Percentiles rank a stretch among this genome's conserved stretches.
phyloP scores from a whole-genome alignment of 805 yeast species.

The Candida palmyrensis region DNA sequence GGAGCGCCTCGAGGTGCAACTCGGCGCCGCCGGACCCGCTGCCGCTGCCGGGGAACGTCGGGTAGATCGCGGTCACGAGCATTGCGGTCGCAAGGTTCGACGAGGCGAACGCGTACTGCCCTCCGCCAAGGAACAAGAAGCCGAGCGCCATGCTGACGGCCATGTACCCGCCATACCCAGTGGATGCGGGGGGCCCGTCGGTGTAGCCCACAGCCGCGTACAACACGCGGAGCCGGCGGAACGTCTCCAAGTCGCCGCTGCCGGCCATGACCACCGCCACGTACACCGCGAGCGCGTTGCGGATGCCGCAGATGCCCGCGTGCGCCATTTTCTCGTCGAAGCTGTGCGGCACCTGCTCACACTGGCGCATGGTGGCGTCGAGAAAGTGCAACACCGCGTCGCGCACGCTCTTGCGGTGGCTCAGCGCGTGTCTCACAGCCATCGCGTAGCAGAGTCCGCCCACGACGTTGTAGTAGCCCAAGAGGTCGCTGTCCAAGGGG shows the following conservation, averaged over 20 bases:
- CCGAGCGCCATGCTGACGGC: constrained; percentile 82
- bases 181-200: constrained; percentile 31
- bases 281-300: constrained; percentile 58
- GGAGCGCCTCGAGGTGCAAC: constrained; percentile 74
- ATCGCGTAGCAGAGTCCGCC: constrained; percentile 75
- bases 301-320: constrained; percentile 48
- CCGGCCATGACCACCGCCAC: constrained; percentile 81
- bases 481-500: constrained; percentile 58
- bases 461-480: constrained; percentile 58
- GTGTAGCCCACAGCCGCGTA: constrained; percentile 66
- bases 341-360: constrained; percentile 36
- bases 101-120: constrained; percentile 74
- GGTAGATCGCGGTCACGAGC: constrained; percentile 71
- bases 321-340: constrained; percentile 58
- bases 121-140: constrained; percentile 84
- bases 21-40: constrained; percentile 39
- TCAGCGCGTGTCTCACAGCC: constrained; percentile 74
- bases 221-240: constrained; percentile 65
- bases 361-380: constrained; percentile 45
- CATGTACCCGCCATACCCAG: constrained; percentile 66
- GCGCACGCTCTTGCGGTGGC: constrained; percentile 50
- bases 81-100: constrained; percentile 64
- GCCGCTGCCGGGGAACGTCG: constrained; percentile 52
- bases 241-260: constrained; percentile 76
- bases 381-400: constrained; percentile 49